Evolutionary conservation across 169 alveolate genomes (phyloP), one percentile per base, ranked within the genome.

Genomic region (Perkinsus marinus): DNA sequence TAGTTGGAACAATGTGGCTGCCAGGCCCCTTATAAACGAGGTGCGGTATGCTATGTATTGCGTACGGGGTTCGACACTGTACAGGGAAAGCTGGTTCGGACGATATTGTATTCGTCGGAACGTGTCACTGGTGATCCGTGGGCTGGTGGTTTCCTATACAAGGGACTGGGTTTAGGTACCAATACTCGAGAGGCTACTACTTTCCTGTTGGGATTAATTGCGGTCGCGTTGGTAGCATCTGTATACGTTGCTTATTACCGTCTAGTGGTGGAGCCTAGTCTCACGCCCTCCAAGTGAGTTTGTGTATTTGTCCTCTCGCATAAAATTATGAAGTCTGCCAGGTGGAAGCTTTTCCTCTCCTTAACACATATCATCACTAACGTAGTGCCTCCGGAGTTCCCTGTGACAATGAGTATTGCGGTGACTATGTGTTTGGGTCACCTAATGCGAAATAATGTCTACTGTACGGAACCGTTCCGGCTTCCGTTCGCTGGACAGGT

Each of bases 341-440:
- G 90, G 41, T 97, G 97, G 93, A 98, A 98, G 95, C 95, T 99
- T 43, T 91, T 98, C 39, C 94, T 99, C 19, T 96, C 99, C 68
- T 98, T 98, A 92, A 96, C 98, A n/a, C 97, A 98, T 68, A 98
- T 99, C 90, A 96, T 99, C 19, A 98, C 99, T 41, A 97, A 99
- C 36, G 99, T 99, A 43, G 99, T 99, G 17, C 99, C 99, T 7
- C 99, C 99, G 57, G 99, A 99, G 94, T 97, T 99, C 90, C 99
- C 99, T 17, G 91, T 89, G 36, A 98, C 98, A 68, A 96, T 99
- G 39, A 97, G 99, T 0, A 94, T 99, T 92, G 99, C 99, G 2
- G 99, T 98, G n/a, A 98, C 99, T 90, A 96, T 97, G 92, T 96
- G 99, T 43, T 95, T 99, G 43, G 93, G 97, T 5, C 97, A 96